phyloP scores from a whole-genome alignment of 306 rosid species.

The Pterocarpus macrocarpus region DNA sequence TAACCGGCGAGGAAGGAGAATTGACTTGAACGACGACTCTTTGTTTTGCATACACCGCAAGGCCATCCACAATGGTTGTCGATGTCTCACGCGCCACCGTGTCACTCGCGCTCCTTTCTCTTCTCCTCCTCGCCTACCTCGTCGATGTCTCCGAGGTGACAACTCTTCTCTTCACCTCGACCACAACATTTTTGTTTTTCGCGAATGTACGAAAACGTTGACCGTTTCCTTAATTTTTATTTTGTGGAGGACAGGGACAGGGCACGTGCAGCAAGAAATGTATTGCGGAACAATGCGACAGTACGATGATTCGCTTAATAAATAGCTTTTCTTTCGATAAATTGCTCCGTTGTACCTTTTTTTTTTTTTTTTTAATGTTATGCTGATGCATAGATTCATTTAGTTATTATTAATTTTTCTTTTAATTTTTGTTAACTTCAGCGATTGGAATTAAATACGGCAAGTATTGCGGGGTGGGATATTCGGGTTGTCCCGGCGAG shows the following conservation, averaged over 20 bases:
- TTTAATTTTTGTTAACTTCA: slow-evolving; percentile 21
- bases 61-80: slow-evolving; percentile 24
- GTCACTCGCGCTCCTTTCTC: slow-evolving; percentile 46
- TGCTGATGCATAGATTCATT: not conserved
- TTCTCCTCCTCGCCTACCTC: slow-evolving; percentile 52
- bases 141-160: slow-evolving; percentile 56
- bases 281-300: slow-evolving; percentile 64
- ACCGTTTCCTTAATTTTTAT: not conserved
- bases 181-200: not conserved
- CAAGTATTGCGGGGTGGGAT: slow-evolving; percentile 87
- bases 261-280: slow-evolving; percentile 70
- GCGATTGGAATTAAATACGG: slow-evolving; percentile 81
- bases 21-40: not conserved
- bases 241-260: slow-evolving; percentile 44
- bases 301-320: slow-evolving; percentile 52
- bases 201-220: not conserved
- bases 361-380: not conserved
- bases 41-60: not conserved
- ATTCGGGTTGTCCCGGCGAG: slow-evolving; percentile 86
- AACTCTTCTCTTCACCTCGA: not conserved
- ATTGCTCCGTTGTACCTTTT: not conserved
- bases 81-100: slow-evolving; percentile 51
- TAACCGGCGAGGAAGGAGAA: no score
- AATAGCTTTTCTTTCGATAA: not conserved
- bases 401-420: not conserved